phyloP scores from a whole-genome alignment of 129 eudicot species.

The Chrysanthemum makinoi region DNA sequence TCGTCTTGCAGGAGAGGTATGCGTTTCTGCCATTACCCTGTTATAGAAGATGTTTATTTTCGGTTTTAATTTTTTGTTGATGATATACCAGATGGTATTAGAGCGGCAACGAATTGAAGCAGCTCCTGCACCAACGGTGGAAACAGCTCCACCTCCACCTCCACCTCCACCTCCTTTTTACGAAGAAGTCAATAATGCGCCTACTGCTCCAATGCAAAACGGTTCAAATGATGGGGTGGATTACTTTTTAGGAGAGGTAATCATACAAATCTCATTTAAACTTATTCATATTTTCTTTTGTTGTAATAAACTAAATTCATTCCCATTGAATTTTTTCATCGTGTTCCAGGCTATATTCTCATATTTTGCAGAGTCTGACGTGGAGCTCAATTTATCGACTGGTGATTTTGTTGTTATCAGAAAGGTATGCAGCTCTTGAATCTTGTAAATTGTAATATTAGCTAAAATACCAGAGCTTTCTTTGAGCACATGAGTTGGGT shows the following conservation, averaged over 20 bases:
- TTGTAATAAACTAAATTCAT: not conserved
- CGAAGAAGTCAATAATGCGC: conserved; percentile 47
- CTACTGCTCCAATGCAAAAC: conserved; percentile 48
- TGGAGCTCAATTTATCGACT: conserved; percentile 67
- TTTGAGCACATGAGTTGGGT: too few relatives aligned
- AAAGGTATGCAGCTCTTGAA: conserved; percentile 46
- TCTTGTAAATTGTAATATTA: conserved; percentile 25
- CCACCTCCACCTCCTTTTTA: conserved; percentile 60
- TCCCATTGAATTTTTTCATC: not conserved
- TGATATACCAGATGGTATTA: conserved; percentile 52
- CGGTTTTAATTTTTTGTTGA: not conserved
- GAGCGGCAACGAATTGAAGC: conserved; percentile 79
- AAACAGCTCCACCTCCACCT: conserved; percentile 31
- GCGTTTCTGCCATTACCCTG: conserved; percentile 14
- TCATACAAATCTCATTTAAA: not conserved
- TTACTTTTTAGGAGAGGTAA: conserved; percentile 86
- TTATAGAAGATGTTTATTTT: conserved; percentile 6
- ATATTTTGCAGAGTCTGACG: conserved; percentile 77
- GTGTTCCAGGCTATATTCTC: conserved; percentile 60
- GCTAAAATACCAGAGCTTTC: too few relatives aligned
- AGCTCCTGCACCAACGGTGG: conserved; percentile 62
- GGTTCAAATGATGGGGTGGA: conserved; percentile 58
- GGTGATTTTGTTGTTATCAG: conserved; percentile 90
- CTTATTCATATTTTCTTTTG: not conserved
- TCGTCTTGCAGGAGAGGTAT: conserved; percentile 89